phyloP scores from a whole-genome alignment of 1,139 yeast genomes.

The Debaryomycetaceae sp. region DNA sequence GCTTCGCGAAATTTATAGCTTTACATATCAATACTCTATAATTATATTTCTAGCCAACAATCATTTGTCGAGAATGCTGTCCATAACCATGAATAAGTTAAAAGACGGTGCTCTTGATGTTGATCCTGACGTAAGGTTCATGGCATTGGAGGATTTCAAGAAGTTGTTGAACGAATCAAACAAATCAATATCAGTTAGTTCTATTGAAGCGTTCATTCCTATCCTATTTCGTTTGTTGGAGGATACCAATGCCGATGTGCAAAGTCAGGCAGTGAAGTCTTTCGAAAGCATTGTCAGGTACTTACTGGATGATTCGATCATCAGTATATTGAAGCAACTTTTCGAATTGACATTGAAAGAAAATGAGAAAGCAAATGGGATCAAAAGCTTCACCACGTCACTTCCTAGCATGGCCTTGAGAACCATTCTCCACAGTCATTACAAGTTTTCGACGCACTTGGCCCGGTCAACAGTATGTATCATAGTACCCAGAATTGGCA shows the following conservation, averaged over 20 bases:
- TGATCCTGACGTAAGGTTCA: conserved; percentile 81
- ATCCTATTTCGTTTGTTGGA: conserved; percentile 51
- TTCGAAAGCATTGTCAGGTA: conserved; percentile 40
- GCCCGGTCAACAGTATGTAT: conserved; percentile 21
- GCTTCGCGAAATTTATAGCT: neutral
- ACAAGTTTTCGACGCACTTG: conserved; percentile 14
- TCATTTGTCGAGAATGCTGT: conserved; percentile 10
- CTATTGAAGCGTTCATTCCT: conserved; percentile 41
- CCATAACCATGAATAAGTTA: conserved; percentile 22
- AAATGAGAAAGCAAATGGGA: conserved; percentile 18
- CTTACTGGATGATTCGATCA: conserved; percentile 21
- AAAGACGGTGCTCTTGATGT: conserved; percentile 57
- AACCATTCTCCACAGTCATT: conserved; percentile 46
- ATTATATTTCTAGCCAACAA: neutral
- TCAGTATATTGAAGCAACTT: conserved; percentile 22
- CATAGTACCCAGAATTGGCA: conserved; percentile 17
- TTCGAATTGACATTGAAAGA: conserved; percentile 23
- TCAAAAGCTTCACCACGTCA: conserved; percentile 52
- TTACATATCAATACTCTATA: neutral
- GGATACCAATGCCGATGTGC: conserved; percentile 74
- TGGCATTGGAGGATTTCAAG: conserved; percentile 80
- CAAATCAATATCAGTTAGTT: conserved; percentile 16
- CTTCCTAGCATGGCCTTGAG: conserved; percentile 71
- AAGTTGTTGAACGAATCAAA: conserved; percentile 32
- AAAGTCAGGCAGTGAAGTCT: conserved; percentile 69